Percentiles rank a stretch among this genome's conserved stretches.
These are phyloP conservation scores for Hypomyces rosellus DNA, from an alignment of 2,329 filamentous ascomycete genomes.

Conservation along the genomic window DNA sequence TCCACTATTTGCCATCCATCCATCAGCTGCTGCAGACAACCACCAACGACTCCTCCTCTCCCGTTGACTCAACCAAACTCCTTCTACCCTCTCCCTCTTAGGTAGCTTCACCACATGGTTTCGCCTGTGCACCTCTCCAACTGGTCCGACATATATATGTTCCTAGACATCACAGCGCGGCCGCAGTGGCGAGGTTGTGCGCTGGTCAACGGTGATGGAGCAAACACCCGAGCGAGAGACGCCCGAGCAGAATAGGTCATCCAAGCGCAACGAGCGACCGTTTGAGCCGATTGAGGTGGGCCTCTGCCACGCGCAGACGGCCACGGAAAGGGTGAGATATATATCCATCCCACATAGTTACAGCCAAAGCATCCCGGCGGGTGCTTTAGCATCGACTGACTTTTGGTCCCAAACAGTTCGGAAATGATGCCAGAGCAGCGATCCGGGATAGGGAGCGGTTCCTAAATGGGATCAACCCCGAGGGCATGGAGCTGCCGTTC, in stretches of 20 bases:
- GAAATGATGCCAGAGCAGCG: constrained; percentile 25
- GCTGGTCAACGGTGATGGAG: constrained; percentile 13
- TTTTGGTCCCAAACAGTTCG: constrained; percentile 25
- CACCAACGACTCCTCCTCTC: neutral
- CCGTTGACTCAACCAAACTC: neutral
- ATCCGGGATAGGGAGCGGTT: constrained; percentile 31
- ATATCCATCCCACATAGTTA: too few species aligned
- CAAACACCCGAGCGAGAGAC: neutral
- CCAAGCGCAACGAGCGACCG: neutral
- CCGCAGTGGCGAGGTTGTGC: constrained; percentile 10
- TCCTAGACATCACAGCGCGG: constrained; percentile 4
- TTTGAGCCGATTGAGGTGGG: constrained; percentile 24
- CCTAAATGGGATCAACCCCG: constrained; percentile 17
- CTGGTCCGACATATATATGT: constrained; percentile 6
- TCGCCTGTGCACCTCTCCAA: neutral
- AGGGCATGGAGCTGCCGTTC: constrained; percentile 21
- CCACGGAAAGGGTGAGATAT: constrained; percentile 29
- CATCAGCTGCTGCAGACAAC: neutral
- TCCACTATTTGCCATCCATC: neutral
- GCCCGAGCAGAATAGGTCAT: neutral
- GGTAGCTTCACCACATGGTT: neutral
- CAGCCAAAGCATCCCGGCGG: neutral
- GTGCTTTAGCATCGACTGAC: neutral
- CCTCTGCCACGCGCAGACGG: constrained; percentile 31
- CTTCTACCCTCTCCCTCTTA: neutral